These are phyloP conservation scores for Trypanosoma lewisi DNA, from an alignment of 208 protist species.

Conservation along the genomic window DNA sequence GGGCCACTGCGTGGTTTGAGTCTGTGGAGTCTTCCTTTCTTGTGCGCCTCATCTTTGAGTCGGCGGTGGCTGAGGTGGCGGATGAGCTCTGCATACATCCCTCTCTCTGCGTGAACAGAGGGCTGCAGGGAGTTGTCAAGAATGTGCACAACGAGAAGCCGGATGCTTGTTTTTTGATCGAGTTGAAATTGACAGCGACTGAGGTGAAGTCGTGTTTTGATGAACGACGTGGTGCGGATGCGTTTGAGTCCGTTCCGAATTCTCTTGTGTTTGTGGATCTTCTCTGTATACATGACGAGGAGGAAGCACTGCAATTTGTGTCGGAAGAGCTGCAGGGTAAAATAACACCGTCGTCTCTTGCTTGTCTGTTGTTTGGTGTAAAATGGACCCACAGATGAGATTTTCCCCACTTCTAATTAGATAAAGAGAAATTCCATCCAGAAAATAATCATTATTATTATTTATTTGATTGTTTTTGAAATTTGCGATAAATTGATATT, in stretches of 20 bases:
- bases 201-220: constrained; percentile 37
- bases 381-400: not conserved
- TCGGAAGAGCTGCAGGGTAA: constrained; percentile 23
- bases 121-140: constrained; percentile 33
- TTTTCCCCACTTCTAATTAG: too few species aligned
- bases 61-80: constrained; percentile 32
- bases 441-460: too few species aligned
- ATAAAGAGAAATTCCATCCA: too few species aligned
- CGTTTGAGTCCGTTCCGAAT: constrained; percentile 38
- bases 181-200: not conserved
- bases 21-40: constrained; percentile 15
- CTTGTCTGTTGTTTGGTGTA: constrained; percentile 27
- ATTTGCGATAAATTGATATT: too few species aligned
- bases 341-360: constrained; percentile 34
- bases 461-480: too few species aligned
- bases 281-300: not conserved
- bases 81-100: constrained; percentile 38
- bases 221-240: constrained; percentile 25
- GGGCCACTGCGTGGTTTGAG: constrained; percentile 25
- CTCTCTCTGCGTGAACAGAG: constrained; percentile 19
- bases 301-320: constrained; percentile 23
- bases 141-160: constrained; percentile 32
- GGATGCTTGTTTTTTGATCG: constrained; percentile 39
- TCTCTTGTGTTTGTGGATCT: constrained; percentile 34
- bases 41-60: constrained; percentile 31